These are phyloP conservation scores for Cryptococcus floricola DNA, from an alignment of 1,284 basidiomycete species.

Conservation along the genomic window DNA sequence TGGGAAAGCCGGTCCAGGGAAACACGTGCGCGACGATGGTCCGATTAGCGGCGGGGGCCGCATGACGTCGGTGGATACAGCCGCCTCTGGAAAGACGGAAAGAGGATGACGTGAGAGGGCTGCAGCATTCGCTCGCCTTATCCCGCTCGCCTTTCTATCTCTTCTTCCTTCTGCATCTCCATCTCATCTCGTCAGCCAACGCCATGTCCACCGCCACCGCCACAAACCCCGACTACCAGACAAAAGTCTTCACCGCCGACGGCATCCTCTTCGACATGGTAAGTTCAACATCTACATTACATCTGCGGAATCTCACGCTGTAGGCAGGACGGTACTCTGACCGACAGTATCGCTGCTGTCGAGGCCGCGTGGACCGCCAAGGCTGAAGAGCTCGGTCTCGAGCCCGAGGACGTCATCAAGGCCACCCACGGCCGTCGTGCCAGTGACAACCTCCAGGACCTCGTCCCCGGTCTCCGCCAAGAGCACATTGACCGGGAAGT, in stretches of 20 bases:
- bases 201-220: background rate
- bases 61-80: no score
- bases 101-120: no score
- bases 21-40: no score
- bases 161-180: no score
- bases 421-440: conserved; percentile 73
- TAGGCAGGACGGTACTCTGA: conserved; percentile 66
- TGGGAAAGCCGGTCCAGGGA: no score
- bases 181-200: background rate
- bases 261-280: conserved; percentile 73
- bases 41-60: no score
- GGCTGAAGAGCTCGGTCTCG: conserved; percentile 64
- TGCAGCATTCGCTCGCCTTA: no score
- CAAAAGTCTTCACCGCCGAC: conserved; percentile 53
- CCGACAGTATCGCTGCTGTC: conserved; percentile 70
- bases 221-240: background rate
- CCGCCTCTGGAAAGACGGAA: no score
- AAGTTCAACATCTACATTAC: conserved; percentile 25
- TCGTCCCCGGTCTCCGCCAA: conserved; percentile 58
- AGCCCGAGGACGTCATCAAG: conserved; percentile 61
- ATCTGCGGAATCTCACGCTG: conserved; percentile 6
- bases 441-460: conserved; percentile 60
- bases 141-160: no score
- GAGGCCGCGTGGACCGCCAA: conserved; percentile 76
- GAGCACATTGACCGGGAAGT: conserved; percentile 68